phyloP scores from a whole-genome alignment of 1,139 yeast species.

The Zygosaccharomyces pseudobailii region DNA sequence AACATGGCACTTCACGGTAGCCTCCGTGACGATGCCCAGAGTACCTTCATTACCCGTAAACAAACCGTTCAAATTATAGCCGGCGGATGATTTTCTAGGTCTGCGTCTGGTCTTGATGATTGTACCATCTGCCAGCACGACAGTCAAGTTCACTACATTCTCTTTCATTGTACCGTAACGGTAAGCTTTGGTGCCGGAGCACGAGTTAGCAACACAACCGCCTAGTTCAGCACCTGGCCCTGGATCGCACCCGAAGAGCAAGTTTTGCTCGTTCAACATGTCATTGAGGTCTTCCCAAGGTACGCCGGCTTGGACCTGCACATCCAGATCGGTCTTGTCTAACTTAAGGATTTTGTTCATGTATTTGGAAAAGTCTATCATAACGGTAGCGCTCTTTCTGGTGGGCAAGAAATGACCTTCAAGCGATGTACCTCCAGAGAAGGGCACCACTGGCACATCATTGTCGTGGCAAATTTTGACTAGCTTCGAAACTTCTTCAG shows the following conservation, averaged over 20 bases:
- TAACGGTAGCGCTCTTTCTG: slow-evolving; percentile 50
- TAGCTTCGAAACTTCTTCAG: slow-evolving; percentile 62
- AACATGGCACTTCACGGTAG: slow-evolving; percentile 63
- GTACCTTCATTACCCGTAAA: slow-evolving; percentile 78
- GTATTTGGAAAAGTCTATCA: slow-evolving; percentile 48
- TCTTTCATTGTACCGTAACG: slow-evolving; percentile 55
- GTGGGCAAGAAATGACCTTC: slow-evolving; percentile 88
- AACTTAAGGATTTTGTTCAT: slow-evolving; percentile 56
- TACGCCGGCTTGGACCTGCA: slow-evolving; percentile 69
- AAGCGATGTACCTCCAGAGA: slow-evolving; percentile 79
- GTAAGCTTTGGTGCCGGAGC: slow-evolving; percentile 74
- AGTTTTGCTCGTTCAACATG: slow-evolving; percentile 43
- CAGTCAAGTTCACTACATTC: slow-evolving; percentile 64
- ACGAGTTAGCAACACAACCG: slow-evolving; percentile 71
- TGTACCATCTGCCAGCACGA: slow-evolving; percentile 77
- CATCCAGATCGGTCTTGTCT: slow-evolving; percentile 61
- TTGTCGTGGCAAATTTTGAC: slow-evolving; percentile 60
- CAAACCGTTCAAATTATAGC: slow-evolving; percentile 69
- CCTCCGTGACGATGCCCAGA: slow-evolving; percentile 68
- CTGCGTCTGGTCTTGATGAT: slow-evolving; percentile 65
- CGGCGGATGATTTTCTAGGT: slow-evolving; percentile 75
- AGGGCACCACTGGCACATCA: slow-evolving; percentile 75
- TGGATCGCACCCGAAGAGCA: slow-evolving; percentile 76
- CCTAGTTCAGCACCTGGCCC: slow-evolving; percentile 80
- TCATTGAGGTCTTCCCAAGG: slow-evolving; percentile 72